phyloP scores from a whole-genome alignment of 805 yeast species.

The Pichia gijzeniarum region DNA sequence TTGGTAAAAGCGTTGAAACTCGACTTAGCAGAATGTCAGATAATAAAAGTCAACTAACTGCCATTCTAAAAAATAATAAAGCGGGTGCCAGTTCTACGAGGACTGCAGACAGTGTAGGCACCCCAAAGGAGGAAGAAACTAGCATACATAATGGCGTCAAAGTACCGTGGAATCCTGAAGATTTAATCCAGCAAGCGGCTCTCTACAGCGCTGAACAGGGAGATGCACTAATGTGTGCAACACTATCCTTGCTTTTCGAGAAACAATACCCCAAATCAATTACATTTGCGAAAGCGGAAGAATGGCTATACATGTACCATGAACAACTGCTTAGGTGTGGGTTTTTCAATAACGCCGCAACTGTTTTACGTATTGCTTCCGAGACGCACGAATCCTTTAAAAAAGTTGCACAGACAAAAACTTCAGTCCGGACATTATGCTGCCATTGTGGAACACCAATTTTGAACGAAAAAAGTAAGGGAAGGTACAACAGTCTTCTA shows the following conservation, averaged over 20 bases:
- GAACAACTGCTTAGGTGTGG: conserved; percentile 44
- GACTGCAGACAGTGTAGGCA: no score
- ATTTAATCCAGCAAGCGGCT: conserved; percentile 44
- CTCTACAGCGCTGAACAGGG: conserved; percentile 55
- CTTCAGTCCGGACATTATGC: conserved; percentile 52
- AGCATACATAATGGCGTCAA: conserved; percentile 15
- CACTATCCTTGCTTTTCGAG: conserved; percentile 49
- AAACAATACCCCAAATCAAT: conserved; percentile 30
- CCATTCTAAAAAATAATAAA: conserved; percentile 18
- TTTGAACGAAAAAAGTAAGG: conserved; percentile 50
- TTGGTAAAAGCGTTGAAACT: conserved; percentile 11
- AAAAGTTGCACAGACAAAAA: conserved; percentile 31
- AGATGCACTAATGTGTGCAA: conserved; percentile 54
- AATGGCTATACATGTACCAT: conserved; percentile 50
- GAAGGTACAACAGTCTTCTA: conserved; percentile 15
- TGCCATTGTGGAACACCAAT: conserved; percentile 53
- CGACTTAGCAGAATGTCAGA: conserved; percentile 19
- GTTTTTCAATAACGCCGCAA: conserved; percentile 53
- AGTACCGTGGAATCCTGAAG: conserved; percentile 53
- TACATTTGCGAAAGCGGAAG: conserved; percentile 36
- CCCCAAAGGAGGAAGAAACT: not conserved
- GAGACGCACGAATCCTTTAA: conserved; percentile 28
- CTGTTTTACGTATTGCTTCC: conserved; percentile 40
- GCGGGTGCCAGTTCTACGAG: not conserved
- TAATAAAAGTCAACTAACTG: conserved; percentile 26